phyloP scores from a whole-genome alignment of 1,284 basidiomycete species.

The Boletus smithii region DNA sequence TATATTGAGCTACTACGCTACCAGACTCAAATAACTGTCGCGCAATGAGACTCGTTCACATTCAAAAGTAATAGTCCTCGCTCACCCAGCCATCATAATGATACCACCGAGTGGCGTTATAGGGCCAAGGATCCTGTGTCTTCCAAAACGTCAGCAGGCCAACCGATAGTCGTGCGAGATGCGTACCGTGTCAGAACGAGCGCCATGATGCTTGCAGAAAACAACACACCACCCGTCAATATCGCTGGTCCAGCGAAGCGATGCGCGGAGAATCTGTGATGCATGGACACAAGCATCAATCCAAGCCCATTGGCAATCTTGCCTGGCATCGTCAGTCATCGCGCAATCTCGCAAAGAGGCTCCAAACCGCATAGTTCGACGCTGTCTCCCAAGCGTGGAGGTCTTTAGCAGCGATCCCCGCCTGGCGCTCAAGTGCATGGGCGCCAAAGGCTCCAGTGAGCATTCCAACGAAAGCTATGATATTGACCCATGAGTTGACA shows the following conservation, averaged over 20 bases:
- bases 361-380: constrained; percentile 60
- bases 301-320: constrained; percentile 79
- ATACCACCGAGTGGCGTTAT: constrained; percentile 74
- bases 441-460: constrained; percentile 67
- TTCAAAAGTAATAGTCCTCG: background rate
- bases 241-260: constrained; percentile 72
- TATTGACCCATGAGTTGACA: background rate
- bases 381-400: constrained; percentile 63
- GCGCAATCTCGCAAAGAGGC: background rate
- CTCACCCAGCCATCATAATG: constrained; percentile 78
- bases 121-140: constrained; percentile 64
- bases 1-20: constrained; percentile 8
- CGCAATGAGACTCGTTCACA: constrained; percentile 13
- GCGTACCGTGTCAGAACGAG: constrained; percentile 55
- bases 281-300: constrained; percentile 66
- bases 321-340: constrained; percentile 15
- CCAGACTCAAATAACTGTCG: constrained; percentile 52
- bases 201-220: constrained; percentile 70
- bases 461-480: constrained; percentile 55
- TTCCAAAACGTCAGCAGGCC: constrained; percentile 27
- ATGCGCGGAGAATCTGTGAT: constrained; percentile 63
- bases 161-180: background rate
- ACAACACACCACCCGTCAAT: constrained; percentile 57
- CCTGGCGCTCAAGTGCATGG: constrained; percentile 53
- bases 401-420: constrained; percentile 49